Evolutionary conservation across 2,329 filamentous ascomycete species (phyloP).

Genomic region (Fusarium cyanostomum): DNA sequence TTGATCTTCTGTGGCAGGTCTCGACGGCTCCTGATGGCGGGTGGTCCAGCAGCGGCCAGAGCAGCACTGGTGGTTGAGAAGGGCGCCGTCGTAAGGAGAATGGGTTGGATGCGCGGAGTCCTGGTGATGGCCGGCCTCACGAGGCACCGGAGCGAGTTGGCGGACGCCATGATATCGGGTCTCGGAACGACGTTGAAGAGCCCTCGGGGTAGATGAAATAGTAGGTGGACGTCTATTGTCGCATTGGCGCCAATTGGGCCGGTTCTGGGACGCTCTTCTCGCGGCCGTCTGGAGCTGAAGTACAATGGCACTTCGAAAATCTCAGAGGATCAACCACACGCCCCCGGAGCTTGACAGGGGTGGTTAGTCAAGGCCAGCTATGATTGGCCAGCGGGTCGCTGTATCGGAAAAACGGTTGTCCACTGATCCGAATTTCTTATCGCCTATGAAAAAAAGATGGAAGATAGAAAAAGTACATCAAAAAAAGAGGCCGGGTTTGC

Average conservation of each 20-base stretch:
- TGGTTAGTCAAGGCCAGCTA: neutral
- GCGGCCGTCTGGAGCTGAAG: constrained; percentile 39
- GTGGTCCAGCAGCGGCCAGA: constrained; percentile 43
- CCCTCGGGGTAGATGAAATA: constrained; percentile 10
- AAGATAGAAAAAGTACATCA: neutral
- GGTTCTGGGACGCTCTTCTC: constrained; percentile 35
- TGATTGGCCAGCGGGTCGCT: constrained; percentile 30
- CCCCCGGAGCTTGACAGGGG: constrained; percentile 26
- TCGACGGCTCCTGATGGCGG: constrained; percentile 48
- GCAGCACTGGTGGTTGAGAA: constrained; percentile 52
- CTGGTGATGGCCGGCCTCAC: constrained; percentile 48
- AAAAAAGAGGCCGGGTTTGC: constrained; percentile 17
- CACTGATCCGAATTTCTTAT: constrained; percentile 45
- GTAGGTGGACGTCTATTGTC: constrained; percentile 28
- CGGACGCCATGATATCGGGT: constrained; percentile 49
- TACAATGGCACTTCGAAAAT: constrained; percentile 45
- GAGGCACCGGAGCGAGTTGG: constrained; percentile 55
- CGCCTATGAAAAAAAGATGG: constrained; percentile 37
- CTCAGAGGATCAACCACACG: constrained; percentile 39
- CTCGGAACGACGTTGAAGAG: neutral
- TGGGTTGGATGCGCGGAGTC: constrained; percentile 47
- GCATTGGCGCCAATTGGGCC: constrained; percentile 46
- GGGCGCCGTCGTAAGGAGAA: constrained; percentile 49
- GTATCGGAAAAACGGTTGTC: constrained; percentile 39
- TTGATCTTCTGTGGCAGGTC: constrained; percentile 53